Evolutionary conservation across 78 protist species (phyloP).

Genomic region (Corallochytrium limacisporum): DNA sequence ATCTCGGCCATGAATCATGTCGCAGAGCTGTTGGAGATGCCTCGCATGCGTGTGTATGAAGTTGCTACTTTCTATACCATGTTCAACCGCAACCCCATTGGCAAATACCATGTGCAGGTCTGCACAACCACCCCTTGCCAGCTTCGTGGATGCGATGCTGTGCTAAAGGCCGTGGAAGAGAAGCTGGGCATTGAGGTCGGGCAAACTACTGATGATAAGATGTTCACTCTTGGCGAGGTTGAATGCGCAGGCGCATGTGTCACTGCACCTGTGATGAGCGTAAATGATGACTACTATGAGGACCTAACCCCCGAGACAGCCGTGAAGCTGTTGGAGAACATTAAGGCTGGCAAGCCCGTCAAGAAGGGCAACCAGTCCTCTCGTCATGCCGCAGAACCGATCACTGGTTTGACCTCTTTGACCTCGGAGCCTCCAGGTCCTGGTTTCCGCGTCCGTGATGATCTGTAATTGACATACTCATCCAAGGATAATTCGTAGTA

Average conservation of each 20-base stretch:
- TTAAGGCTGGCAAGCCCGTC: constrained; percentile 6
- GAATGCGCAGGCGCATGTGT: constrained; percentile 96
- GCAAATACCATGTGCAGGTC: constrained; percentile 46
- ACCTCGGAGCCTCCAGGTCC: not conserved
- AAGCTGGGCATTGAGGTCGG: constrained; percentile 45
- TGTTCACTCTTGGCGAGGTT: constrained; percentile 80
- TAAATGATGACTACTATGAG: constrained; percentile 67
- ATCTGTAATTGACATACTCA: not conserved
- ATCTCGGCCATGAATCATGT: constrained; percentile 85
- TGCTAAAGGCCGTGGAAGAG: constrained; percentile 21
- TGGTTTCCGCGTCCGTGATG: not conserved
- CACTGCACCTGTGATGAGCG: constrained; percentile 90
- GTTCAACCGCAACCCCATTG: constrained; percentile 65
- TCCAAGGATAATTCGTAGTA: too few relatives aligned
- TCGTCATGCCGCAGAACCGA: not conserved
- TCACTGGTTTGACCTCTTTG: not conserved
- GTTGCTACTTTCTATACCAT: constrained; percentile 93
- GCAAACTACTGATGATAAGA: constrained; percentile 38
- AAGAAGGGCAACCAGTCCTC: constrained; percentile 9
- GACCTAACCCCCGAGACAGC: constrained; percentile 25
- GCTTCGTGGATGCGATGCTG: constrained; percentile 57
- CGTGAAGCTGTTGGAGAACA: constrained; percentile 5
- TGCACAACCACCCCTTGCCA: constrained; percentile 94
- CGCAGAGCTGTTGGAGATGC: constrained; percentile 64
- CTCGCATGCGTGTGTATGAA: constrained; percentile 82